Base-by-base conservation (phyloP, 805 yeast species). In the Spathaspora sp. region DNA sequence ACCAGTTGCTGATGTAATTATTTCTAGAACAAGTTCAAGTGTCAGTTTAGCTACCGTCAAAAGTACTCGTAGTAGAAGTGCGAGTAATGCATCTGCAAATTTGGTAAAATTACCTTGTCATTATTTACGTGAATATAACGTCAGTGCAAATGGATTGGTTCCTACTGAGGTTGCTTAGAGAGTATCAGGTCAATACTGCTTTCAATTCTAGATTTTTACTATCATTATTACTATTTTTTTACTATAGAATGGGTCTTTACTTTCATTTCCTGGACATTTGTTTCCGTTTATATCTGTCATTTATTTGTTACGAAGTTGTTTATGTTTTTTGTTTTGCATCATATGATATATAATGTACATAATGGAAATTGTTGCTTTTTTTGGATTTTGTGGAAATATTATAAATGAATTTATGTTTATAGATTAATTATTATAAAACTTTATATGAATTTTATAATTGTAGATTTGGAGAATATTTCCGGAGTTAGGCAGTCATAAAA, bases 111-210 rank as follows among this genome's bases (percentile, higher is more conserved):
- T 67, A 9, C 69, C 72, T 8, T 61, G 61, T 51, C 73, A 69
- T 56, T 67, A 57, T 52, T 62, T 71, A 9, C 68, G 64, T 51
- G 75, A 70, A 49, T 70, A 53, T 52, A 57, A 59, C 23, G 76
- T 71, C 6, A 75, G 76, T 5, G 51, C 68, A 2, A 73, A 70
- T 55, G 72, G 73, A 9, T 65, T 71, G 54, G 64, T 70, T 46
- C 75, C 76, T 17, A 26, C 45, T 23, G 40, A 35, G 40, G 40
- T 35, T 35, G 40, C 40, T 35, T 35, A 35, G 18, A 35, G 14
- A 14, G 9, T 35, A 35, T 8, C 2, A 3, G 14, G 18, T 35
- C 40, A 35, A 35, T 35, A 17, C 9, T n/a, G 17, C 40, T 35
- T 35, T 35, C 40, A 35, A 11, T 35, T 35, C 40, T 23, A 42